Base-by-base conservation (phyloP, 371 early-diverging fungal genomes). In the Lichtheimia ornata region DNA sequence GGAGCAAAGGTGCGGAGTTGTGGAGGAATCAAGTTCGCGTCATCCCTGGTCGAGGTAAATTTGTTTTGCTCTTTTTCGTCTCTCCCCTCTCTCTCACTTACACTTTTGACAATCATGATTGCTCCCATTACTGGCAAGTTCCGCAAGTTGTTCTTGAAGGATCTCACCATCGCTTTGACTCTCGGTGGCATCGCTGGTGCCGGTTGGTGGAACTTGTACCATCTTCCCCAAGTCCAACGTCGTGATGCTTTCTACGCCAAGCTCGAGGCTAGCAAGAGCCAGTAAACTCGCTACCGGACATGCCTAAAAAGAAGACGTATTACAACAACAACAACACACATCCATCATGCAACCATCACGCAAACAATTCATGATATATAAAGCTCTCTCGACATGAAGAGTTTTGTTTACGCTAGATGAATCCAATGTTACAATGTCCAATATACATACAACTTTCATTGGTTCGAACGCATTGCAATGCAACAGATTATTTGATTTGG, bases 41-140 rank as follows among this genome's bases (percentile, higher is more conserved):
- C 35, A 35, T 35, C 35, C 35, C 35, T 35, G 35, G 35, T 35
- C 35, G 35, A 35, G 35, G 35, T 35, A 35, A 35, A 35, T 35
- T 35, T 35, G 35, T 35, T 35, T 35, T 35, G 35, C 27, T 52
- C 27, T 52, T 52, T 52, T 53, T 35, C 35, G 11, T 35, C 35
- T 35, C 5, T 35, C 35, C 11, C 35, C 41, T 41, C 35, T 35
- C 35, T 35, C 35, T 35, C 35, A 35, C 35, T 52, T 15, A n/a
- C 1, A 53, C 30, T 35, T 9, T 35, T 9, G 9, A 35, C 35
- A 35, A 35, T 11, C 52, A 76, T 77, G 77, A 82, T 84, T 64
- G 76, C 81, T 63, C 83, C 84, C 65, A 84, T 84, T 63, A 65
- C 81, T 65, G 84, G 84, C 71, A 82, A 72, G 67, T 76, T 77